Evolutionary conservation across 306 rosid genomes (phyloP).

Genomic region (Corylus avellana): DNA sequence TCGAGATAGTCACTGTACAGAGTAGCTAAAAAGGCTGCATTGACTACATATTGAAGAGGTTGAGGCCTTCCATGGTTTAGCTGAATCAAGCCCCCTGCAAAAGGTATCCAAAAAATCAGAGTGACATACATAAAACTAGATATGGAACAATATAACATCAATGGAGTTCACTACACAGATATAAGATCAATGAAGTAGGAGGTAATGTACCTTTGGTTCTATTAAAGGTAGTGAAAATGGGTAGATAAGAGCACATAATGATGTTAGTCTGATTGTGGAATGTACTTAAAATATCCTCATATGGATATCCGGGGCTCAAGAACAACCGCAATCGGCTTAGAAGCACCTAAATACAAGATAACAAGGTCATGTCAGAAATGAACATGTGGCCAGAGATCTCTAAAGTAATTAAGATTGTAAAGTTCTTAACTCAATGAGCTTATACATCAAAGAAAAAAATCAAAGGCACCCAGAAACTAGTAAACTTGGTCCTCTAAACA

Average conservation of each 20-base stretch:
- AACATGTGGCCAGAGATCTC: background rate
- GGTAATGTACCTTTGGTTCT: slow-evolving; percentile 79
- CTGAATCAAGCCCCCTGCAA: slow-evolving; percentile 86
- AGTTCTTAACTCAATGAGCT: background rate
- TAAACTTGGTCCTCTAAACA: background rate
- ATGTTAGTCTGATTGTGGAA: slow-evolving; percentile 96
- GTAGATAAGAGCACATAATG: slow-evolving; percentile 92
- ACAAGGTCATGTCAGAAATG: slow-evolving; percentile 18
- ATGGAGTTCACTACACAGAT: background rate
- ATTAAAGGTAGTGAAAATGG: slow-evolving; percentile 83
- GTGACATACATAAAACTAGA: background rate
- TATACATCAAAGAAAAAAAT: background rate
- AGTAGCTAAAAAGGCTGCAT: slow-evolving; percentile 95
- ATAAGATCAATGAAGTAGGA: slow-evolving; percentile 10
- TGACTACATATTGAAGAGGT: slow-evolving; percentile 94
- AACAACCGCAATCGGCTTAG: slow-evolving; percentile 93
- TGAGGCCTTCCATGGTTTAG: slow-evolving; percentile 94
- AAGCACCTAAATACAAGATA: slow-evolving; percentile 66
- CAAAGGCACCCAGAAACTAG: background rate
- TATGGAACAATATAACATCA: slow-evolving; percentile 9
- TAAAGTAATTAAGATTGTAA: background rate
- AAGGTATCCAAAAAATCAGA: slow-evolving; percentile 25
- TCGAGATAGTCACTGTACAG: slow-evolving; percentile 92
- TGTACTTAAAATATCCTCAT: slow-evolving; percentile 90
- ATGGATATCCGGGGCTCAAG: slow-evolving; percentile 99